These are phyloP conservation scores for Bruguiera gymnorhiza DNA, from an alignment of 345 rosid genomes.

Conservation along the genomic window DNA sequence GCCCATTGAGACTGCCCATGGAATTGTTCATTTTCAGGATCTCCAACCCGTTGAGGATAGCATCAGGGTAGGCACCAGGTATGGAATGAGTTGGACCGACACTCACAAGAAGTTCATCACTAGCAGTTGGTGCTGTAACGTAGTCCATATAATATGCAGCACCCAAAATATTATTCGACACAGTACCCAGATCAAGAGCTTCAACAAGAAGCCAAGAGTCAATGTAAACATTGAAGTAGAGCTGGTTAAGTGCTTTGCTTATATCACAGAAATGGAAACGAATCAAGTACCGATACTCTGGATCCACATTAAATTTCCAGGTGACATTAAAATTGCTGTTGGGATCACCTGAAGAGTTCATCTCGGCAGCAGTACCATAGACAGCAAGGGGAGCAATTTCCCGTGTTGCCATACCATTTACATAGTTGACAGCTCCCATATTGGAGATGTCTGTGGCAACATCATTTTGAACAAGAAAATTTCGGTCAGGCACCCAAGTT, in stretches of 20 bases:
- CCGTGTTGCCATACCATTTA: constrained; percentile 42
- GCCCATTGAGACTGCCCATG: constrained; percentile 41
- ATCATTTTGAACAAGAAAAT: constrained; percentile 35
- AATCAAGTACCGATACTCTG: constrained; percentile 56
- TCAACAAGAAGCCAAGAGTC: constrained; percentile 36
- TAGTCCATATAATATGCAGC: constrained; percentile 47
- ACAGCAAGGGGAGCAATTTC: constrained; percentile 62
- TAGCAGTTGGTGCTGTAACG: constrained; percentile 31
- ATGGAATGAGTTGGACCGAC: constrained; percentile 39
- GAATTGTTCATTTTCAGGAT: constrained; percentile 71
- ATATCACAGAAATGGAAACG: constrained; percentile 81
- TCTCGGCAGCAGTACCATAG: constrained; percentile 56
- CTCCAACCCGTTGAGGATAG: constrained; percentile 74
- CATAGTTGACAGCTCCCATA: constrained; percentile 48
- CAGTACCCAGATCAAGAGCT: constrained; percentile 46
- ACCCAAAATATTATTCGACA: constrained; percentile 22
- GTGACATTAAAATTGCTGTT: constrained; percentile 58
- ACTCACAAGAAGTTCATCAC: constrained; percentile 47
- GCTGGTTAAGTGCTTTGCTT: constrained; percentile 40
- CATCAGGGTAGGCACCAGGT: constrained; percentile 33
- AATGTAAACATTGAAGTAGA: constrained; percentile 63
- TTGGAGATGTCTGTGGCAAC: constrained; percentile 44
- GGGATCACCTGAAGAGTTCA: constrained; percentile 47
- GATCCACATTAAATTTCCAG: constrained; percentile 59
- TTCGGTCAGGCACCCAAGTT: constrained; percentile 70